phyloP scores from a whole-genome alignment of 192 early-diverging fungal species.

The Entrophospora sp. region DNA sequence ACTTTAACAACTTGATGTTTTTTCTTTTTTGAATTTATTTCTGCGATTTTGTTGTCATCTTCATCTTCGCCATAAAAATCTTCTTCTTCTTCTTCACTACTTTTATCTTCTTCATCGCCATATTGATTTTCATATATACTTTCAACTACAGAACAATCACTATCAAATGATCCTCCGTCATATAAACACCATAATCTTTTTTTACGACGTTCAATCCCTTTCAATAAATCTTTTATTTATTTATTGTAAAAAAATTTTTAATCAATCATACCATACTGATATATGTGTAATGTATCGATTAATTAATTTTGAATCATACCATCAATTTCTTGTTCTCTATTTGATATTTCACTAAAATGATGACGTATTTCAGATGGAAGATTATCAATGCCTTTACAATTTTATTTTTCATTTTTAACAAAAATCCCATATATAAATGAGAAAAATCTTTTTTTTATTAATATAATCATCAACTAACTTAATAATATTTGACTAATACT shows the following conservation, averaged over 20 bases:
- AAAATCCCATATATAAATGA: no score
- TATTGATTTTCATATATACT: conserved; percentile 1
- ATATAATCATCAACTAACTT: no score
- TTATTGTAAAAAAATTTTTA: no score
- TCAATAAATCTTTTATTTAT: neutral
- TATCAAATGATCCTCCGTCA: neutral
- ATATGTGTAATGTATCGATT: no score
- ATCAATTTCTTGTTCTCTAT: conserved; percentile 13
- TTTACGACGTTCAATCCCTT: conserved; percentile 6
- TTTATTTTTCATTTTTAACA: no score
- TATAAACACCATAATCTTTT: conserved; percentile 4
- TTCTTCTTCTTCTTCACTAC: neutral
- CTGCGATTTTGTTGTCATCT: neutral
- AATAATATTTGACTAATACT: no score
- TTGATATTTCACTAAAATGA: conserved; percentile 9
- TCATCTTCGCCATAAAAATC: neutral
- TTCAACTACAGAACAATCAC: conserved; percentile 4
- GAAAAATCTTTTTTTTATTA: no score
- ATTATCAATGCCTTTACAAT: conserved; percentile 4
- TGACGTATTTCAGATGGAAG: conserved; percentile 12
- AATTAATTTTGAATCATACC: no score
- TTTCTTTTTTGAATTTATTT: neutral
- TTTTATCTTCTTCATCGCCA: neutral
- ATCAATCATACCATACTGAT: no score
- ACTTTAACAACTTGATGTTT: neutral